Evolutionary conservation across 495 filamentous ascomycete genomes (phyloP), one percentile per base, ranked within the genome.

Genomic region (Chaetomium fimeti): DNA sequence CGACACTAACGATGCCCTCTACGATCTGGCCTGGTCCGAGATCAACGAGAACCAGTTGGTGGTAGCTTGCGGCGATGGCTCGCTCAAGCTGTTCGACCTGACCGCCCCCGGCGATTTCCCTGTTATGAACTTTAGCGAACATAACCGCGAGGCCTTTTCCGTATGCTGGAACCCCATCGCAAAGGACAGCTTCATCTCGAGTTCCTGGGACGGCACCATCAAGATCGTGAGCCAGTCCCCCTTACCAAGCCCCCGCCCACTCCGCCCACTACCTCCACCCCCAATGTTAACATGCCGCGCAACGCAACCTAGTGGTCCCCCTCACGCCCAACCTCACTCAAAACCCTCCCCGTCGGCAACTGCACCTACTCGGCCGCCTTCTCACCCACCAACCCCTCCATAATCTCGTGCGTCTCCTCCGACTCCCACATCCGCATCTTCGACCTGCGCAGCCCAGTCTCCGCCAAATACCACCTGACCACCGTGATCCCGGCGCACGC

Each of bases 1-100:
- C 78, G 93, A 97, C 69, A 98, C 94, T 40, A 94, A 97, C 81
- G 95, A 98, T 75, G 89, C 91, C 47, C 89, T 97, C 69, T 98
- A 92, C 77, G 94, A 98, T 76, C 82, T 91, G 45, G 82, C 91
- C 65, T 97, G 93, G 92, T 95, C 91, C 62, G 94, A 98, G 77
- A 82, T 89, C 59, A 89, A 98, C 82, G 92, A 96, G 80, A 91
- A 94, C 75, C 94, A 98, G 78, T 81, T 97, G 65, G 85, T 92
- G 18, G 86, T 89, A 3, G 95, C 90, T 3, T 88, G 87, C 42
- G 94, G 94, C 62, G 94, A 98, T 75, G 94, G 94, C 61, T 91
- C 89, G 63, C 84, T 98, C 73, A 97, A 97, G 78, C 87, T 98
- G 53, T 98, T 92, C 79, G 94, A 98, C 78, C 81, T 89, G 64